Evolutionary conservation across 169 alveolate species (phyloP).

Genomic region (Eimeria maxima): DNA sequence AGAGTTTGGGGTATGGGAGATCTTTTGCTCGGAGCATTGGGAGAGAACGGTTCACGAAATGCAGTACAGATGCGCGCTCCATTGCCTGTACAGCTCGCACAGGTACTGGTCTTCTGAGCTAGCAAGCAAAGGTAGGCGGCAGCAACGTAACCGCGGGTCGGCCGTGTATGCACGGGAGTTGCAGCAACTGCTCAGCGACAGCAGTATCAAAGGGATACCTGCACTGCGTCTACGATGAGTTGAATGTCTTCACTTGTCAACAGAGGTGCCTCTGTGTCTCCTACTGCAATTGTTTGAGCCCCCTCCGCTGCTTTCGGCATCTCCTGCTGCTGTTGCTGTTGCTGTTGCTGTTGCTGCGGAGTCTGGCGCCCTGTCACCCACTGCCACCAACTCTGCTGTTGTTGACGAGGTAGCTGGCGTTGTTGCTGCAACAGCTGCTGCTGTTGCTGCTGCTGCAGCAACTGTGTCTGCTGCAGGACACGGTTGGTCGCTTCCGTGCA

Average conservation of each 20-base stretch:
- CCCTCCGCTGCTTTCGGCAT: slow-evolving; percentile 3
- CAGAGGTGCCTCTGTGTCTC: slow-evolving; percentile 73
- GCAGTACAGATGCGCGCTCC: background rate
- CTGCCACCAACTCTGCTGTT: slow-evolving; percentile 89
- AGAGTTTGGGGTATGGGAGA: background rate
- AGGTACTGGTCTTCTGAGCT: background rate
- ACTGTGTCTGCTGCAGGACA: slow-evolving; percentile 86
- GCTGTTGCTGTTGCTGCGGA: slow-evolving; percentile 7
- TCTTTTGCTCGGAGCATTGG: background rate
- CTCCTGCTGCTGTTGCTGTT: slow-evolving; percentile 48
- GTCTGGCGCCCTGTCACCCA: slow-evolving; percentile 87
- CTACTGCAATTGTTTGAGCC: background rate
- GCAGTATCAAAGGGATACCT: background rate
- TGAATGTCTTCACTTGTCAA: slow-evolving; percentile 85
- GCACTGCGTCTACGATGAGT: slow-evolving; percentile 85
- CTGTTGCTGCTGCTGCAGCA: slow-evolving; percentile 84
- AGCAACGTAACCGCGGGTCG: background rate
- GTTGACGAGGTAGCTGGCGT: slow-evolving; percentile 83
- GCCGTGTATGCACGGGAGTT: background rate
- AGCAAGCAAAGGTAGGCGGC: background rate
- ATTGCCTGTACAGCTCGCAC: background rate
- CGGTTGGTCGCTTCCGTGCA: slow-evolving; percentile 85
- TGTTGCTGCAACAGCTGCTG: slow-evolving; percentile 82
- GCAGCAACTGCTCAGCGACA: background rate
- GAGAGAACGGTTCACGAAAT: background rate